Conservation (phyloP, 2,329 filamentous ascomycete species). For the Amauroascus niger region DNA sequence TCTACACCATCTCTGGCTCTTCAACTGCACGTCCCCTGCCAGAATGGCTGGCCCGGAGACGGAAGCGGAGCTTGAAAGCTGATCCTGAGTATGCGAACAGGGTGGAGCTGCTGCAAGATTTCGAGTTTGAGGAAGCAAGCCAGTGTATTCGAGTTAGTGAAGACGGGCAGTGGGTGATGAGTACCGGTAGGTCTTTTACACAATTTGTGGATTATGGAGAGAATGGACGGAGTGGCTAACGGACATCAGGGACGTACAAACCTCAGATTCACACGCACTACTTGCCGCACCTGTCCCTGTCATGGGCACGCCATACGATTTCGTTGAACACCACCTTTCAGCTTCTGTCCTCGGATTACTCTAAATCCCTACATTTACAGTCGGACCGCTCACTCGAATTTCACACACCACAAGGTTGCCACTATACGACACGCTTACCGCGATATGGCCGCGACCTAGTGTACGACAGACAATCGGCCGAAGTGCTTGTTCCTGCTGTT, state of each 20-base stretch:
- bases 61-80: conserved; percentile 85
- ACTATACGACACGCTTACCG: conserved; percentile 81
- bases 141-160: conserved; percentile 82
- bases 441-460: conserved; percentile 83
- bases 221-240: neutral
- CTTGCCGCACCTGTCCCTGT: conserved; percentile 84
- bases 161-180: conserved; percentile 96
- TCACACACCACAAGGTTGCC: conserved; percentile 77
- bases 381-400: conserved; percentile 86
- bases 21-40: conserved; percentile 79
- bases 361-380: conserved; percentile 89
- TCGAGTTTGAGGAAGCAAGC: conserved; percentile 94
- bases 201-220: neutral
- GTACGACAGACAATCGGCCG: conserved; percentile 72
- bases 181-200: conserved; percentile 53
- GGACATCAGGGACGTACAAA: conserved; percentile 50
- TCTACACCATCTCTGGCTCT: conserved; percentile 91
- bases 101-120: conserved; percentile 91
- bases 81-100: conserved; percentile 88
- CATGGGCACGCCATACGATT: conserved; percentile 83
- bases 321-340: conserved; percentile 85
- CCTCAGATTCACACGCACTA: conserved; percentile 94
- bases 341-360: conserved; percentile 80
- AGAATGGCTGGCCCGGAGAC: conserved; percentile 84
- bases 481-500: conserved; percentile 78